Percentiles rank a stretch among this genome's conserved stretches.
phyloP scores from a whole-genome alignment of 352 stramenopile species.

The Blastocystis sp. region DNA sequence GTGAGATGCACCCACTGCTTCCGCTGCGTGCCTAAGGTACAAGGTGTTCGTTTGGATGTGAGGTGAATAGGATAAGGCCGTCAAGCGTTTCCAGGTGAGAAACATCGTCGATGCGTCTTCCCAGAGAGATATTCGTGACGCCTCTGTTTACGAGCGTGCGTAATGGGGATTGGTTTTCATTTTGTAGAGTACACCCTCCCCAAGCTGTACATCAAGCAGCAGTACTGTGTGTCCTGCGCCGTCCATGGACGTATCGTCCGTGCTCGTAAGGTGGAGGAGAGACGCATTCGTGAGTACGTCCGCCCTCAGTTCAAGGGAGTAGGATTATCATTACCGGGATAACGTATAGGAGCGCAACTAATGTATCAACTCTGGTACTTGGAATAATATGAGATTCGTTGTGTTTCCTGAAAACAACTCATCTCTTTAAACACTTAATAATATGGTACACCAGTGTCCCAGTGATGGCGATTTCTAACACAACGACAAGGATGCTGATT shows the following conservation, averaged over 20 bases:
- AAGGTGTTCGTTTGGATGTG: neutral
- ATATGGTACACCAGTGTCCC: neutral
- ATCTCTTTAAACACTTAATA: too few relatives aligned
- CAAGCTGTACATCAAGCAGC: constrained; percentile 99
- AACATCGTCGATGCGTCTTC: constrained; percentile 80
- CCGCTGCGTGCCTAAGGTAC: constrained; percentile 42
- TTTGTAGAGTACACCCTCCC: constrained; percentile 83
- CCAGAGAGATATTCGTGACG: constrained; percentile 93
- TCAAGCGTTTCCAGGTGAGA: constrained; percentile 63
- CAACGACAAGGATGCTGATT: neutral
- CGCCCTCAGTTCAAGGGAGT: constrained; percentile 56
- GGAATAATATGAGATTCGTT: constrained; percentile 40
- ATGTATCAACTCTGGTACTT: constrained; percentile 19
- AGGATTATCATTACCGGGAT: neutral
- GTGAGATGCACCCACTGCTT: constrained; percentile 40
- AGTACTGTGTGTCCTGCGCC: constrained; percentile 96
- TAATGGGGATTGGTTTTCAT: neutral
- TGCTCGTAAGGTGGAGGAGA: constrained; percentile 80
- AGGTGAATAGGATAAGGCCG: constrained; percentile 47
- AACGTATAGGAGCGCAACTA: constrained; percentile 44
- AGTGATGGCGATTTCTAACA: neutral
- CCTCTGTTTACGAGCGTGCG: constrained; percentile 80
- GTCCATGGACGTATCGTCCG: constrained; percentile 98
- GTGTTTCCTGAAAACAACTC: neutral
- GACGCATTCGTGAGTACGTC: constrained; percentile 75